Evolutionary conservation across 345 rosid genomes (phyloP).

Genomic region (Eucalyptus fibrosa): DNA sequence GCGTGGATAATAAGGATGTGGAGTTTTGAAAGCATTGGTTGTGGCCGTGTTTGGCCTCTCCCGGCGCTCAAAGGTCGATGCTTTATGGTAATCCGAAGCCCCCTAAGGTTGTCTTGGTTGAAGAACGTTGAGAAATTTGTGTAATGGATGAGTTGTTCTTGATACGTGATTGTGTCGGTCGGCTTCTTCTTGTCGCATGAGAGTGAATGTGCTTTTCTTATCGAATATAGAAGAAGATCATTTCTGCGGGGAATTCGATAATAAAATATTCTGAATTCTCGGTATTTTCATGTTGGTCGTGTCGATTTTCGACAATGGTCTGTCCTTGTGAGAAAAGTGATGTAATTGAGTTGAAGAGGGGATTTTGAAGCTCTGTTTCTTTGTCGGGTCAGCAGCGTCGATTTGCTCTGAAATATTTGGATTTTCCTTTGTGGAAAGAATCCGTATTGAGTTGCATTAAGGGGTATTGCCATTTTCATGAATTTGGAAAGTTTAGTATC

Average conservation of each 20-base stretch:
- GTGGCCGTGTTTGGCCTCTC: neutral
- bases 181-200: neutral
- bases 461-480: neutral
- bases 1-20: slow-evolving; percentile 17
- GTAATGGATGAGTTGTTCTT: neutral
- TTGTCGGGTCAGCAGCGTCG: neutral
- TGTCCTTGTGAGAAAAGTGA: neutral
- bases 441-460: neutral
- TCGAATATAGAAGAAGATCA: neutral
- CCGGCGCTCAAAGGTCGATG: neutral
- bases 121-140: neutral
- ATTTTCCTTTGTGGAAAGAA: neutral
- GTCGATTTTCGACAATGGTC: neutral
- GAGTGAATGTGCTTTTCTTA: neutral
- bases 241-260: neutral
- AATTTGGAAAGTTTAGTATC: neutral
- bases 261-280: neutral
- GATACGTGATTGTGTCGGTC: neutral
- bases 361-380: neutral
- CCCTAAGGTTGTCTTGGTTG: neutral
- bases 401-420: neutral
- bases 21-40: slow-evolving; percentile 30
- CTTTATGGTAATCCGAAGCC: neutral
- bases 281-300: neutral
- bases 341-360: neutral